Base-by-base conservation (phyloP, 805 yeast species). In the Wickerhamia fluorescens region DNA sequence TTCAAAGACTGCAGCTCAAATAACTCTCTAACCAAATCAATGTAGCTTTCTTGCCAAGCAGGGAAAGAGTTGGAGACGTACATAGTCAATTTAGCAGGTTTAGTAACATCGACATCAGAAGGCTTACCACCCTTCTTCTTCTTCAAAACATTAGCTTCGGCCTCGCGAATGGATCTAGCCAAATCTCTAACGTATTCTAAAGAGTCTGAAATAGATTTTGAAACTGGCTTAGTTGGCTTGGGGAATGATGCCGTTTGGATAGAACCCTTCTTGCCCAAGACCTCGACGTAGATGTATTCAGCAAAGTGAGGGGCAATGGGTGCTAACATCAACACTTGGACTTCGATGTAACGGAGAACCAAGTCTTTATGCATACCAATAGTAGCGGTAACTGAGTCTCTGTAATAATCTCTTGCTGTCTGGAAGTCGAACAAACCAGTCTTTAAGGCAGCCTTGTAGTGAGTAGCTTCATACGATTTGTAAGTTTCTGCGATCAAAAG, bases 241-340 rank as follows among this genome's bases (percentile, higher is more conserved):
- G 98, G 97, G 81, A 89, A 92, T 35, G 40, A 49, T 14, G 89
- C 82, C 38, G 62, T 65, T 56, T 88, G 94, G 24, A 85, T 77
- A 25, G 94, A 68, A 3, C 67, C 68, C 25, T 61, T 53, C 43
- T 80, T 71, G 24, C 77, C 75, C 40, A 92, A 66, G 24, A 87
- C 67, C 42, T 89, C 97, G 51, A 81, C 74, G 73, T 84, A 86
- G 34, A 89, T 66, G 62, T 75, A 85, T 45, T 92, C 98, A 41
- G 92, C 77, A 56, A 89, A 87, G 59, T 92, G 98, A 27, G 98
- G 97, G 24, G 97, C 94, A 45, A 92, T 67, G 39, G 98, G 98
- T 11, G 94, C 76, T 44, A 92, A 62, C 53, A 88, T 59, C 45
- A 92, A 69, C 12, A 79, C 79, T 66, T 92, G 98, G 18, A 75